Evolutionary conservation across 768 basidiomycete genomes (phyloP), one percentile per base, ranked within the genome.

Genomic region (Termitomyces sp.): DNA sequence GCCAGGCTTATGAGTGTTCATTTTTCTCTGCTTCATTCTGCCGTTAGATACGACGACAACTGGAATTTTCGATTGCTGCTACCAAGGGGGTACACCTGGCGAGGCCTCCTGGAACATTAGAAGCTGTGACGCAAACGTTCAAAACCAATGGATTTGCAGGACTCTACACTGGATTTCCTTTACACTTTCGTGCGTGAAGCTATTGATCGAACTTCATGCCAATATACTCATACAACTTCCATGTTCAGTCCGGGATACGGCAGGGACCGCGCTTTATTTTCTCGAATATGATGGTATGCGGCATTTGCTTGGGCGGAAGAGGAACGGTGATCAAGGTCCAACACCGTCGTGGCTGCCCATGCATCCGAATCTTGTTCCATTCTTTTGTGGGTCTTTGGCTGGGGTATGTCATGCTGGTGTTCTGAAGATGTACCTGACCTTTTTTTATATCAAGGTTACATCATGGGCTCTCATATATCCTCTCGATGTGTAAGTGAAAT

Each of bases 401-500:
- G 94, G 94, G 56, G 94, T 97, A 59, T 54, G 70, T 58, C 58
- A 47, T 38, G 23, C 50, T 50, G 54, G 21, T 23, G 10, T 47
- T n/a, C 7, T n/a, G 10, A 1, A 51, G 12, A 8, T 40, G 3
- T 30, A 41, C 10, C 26, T 38, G 40, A 19, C 40, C 38, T 51
- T 41, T 26, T 50, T 40, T 23, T 70, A 35, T 37, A 8, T 56
- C 26, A 53, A 81, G 79, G 79, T 88, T 42, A 85, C 86, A 47
- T 89, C 88, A 44, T 93, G 91, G 91, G 89, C 89, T 46, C 69
- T 91, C 31, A 95, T 98, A 57, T 98, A 98, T 77, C 94, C 94
- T 12, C 79, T 96, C 52, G 94, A 96, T 68, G 94, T 96, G 89
- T 90, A 73, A 71, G 85, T 72, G 3, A 52, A 33, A 40, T 33